A percentile compares a stretch with the other conserved stretches of the same genome.
Conservation (phyloP, 139 green algal genomes). For the Asterochloris sp. region DNA sequence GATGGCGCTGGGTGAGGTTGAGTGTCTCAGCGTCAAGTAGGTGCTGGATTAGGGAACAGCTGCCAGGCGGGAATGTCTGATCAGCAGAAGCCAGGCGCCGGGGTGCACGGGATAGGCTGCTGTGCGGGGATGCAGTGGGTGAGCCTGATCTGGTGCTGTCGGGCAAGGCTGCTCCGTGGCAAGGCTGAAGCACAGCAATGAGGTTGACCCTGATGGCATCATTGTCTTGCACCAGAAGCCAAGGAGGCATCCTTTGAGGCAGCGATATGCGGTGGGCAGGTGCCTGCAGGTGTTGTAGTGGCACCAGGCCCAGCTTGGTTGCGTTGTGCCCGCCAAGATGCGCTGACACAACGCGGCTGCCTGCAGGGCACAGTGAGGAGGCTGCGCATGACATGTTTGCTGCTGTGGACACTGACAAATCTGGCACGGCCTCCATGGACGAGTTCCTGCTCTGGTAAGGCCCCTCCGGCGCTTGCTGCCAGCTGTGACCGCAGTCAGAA, state of each 20-base stretch:
- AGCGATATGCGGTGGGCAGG: not conserved
- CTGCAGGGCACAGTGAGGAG: conserved; percentile 10
- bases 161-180: no score
- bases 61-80: no score
- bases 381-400: conserved; percentile 13
- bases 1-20: no score
- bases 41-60: no score
- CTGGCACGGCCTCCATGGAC: not conserved
- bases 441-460: not conserved
- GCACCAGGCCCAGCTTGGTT: not conserved
- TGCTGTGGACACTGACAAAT: conserved; percentile 5
- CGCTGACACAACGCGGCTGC: not conserved
- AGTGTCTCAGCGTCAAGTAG: no score
- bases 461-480: no score
- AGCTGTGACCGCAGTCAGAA: no score
- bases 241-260: not conserved
- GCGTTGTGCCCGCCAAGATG: not conserved
- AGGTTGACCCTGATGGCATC: not conserved
- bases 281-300: not conserved
- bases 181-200: not conserved
- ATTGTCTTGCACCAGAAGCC: not conserved
- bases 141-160: no score
- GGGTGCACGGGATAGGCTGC: no score
- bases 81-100: no score
- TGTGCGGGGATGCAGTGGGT: no score